Conservation (phyloP, 139 green algal species). For the Chlorella sp. region DNA sequence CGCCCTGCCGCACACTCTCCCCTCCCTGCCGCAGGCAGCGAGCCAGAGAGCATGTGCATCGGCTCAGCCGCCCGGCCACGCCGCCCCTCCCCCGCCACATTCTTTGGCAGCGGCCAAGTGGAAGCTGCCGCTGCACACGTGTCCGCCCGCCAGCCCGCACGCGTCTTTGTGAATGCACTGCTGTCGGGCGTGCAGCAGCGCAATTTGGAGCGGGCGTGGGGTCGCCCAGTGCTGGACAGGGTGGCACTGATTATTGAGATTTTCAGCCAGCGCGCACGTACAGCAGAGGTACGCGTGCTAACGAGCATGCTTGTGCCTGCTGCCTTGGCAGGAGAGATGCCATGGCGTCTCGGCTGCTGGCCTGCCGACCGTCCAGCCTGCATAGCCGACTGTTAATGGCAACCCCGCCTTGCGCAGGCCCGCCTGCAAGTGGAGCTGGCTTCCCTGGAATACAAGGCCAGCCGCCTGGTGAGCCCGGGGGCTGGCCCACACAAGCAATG, state of each 20-base stretch:
- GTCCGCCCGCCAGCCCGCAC: background rate
- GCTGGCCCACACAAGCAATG: too few species aligned
- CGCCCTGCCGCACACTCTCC: background rate
- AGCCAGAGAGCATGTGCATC: background rate
- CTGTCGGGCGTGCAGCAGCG: slow-evolving; percentile 66
- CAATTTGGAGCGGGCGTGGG: slow-evolving; percentile 61
- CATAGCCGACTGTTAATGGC: too few species aligned
- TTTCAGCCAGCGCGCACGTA: slow-evolving; percentile 68
- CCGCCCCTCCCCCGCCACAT: slow-evolving; percentile 22
- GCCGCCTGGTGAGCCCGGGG: slow-evolving; percentile 56
- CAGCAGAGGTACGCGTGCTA: slow-evolving; percentile 38
- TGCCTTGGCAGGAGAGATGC: background rate
- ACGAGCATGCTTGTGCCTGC: background rate
- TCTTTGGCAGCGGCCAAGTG: slow-evolving; percentile 28
- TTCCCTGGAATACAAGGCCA: slow-evolving; percentile 54
- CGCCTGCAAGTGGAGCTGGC: slow-evolving; percentile 71
- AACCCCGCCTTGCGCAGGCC: background rate
- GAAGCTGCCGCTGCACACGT: background rate
- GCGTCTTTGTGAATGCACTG: slow-evolving; percentile 64
- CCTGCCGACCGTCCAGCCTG: too few species aligned
- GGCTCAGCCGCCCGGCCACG: background rate
- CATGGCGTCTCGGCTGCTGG: too few species aligned
- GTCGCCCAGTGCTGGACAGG: slow-evolving; percentile 65
- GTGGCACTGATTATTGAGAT: slow-evolving; percentile 78
- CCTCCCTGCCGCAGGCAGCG: background rate